phyloP scores from a whole-genome alignment of 148 eudicot genomes.

The Chenopodium suecicum region DNA sequence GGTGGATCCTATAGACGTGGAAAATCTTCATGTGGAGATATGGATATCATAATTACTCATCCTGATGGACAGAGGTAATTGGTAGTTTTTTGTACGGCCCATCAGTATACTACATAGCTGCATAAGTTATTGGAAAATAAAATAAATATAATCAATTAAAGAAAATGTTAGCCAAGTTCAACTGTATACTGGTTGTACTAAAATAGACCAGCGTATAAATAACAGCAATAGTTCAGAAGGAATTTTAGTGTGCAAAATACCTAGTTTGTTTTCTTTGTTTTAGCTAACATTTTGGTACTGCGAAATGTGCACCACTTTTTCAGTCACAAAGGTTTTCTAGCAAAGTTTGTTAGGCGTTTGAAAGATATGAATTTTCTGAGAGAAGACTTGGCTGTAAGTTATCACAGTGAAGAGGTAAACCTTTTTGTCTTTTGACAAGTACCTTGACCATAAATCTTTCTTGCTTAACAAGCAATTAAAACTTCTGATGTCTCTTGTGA shows the following conservation, averaged over 20 bases:
- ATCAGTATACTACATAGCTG: too few relatives aligned
- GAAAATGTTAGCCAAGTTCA: background rate
- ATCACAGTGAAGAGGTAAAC: constrained; percentile 88
- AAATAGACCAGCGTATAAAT: background rate
- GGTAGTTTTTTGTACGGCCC: too few relatives aligned
- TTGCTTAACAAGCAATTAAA: background rate
- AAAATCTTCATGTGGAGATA: constrained; percentile 87
- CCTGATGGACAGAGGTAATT: constrained; percentile 86
- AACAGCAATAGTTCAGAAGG: background rate
- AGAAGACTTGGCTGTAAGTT: constrained; percentile 83
- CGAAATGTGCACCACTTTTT: constrained; percentile 9
- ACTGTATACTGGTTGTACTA: background rate
- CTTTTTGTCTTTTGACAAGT: background rate
- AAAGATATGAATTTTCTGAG: constrained; percentile 77
- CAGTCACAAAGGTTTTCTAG: constrained; percentile 89
- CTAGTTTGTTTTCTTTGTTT: background rate
- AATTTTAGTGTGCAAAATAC: background rate
- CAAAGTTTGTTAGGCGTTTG: constrained; percentile 69
- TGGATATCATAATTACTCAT: constrained; percentile 92
- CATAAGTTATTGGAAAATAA: too few relatives aligned
- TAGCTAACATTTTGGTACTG: background rate
- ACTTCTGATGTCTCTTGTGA: background rate
- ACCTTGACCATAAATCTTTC: constrained; percentile 5
- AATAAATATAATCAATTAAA: too few relatives aligned
- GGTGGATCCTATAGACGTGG: constrained; percentile 99